Evolutionary conservation across 176 grass and related monocot genomes (phyloP).

Genomic region (Bromus sterilis): DNA sequence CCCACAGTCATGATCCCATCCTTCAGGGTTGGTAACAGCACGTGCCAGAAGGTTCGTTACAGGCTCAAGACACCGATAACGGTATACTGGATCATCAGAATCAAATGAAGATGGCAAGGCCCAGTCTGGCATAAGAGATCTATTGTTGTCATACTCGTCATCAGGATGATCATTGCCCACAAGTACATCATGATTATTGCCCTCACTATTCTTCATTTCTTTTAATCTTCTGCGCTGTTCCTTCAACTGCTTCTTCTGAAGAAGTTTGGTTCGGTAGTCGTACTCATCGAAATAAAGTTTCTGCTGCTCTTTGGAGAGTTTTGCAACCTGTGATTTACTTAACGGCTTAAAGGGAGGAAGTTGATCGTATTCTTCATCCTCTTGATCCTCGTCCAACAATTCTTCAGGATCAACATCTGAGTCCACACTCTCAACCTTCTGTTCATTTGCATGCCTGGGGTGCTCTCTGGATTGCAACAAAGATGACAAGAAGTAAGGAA

Average conservation of each 20-base stretch:
- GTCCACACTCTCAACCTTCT: slow-evolving; percentile 28
- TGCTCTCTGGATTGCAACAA: slow-evolving; percentile 74
- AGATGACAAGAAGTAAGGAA: slow-evolving; percentile 74
- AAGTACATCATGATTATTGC: slow-evolving; percentile 12
- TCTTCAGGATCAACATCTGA: slow-evolving; percentile 51
- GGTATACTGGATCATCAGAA: slow-evolving; percentile 62
- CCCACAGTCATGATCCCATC: slow-evolving; percentile 97
- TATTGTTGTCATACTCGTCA: slow-evolving; percentile 33
- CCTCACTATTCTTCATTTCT: slow-evolving; percentile 45
- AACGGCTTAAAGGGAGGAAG: slow-evolving; percentile 84
- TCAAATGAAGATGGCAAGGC: slow-evolving; percentile 90
- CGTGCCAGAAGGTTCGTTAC: slow-evolving; percentile 51
- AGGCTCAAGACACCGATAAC: slow-evolving; percentile 58
- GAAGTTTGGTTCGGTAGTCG: slow-evolving; percentile 70
- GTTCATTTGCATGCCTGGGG: slow-evolving; percentile 37
- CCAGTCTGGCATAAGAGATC: slow-evolving; percentile 61
- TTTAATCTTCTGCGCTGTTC: slow-evolving; percentile 54
- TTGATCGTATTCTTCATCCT: slow-evolving; percentile 53
- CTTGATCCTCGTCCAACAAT: slow-evolving; percentile 38
- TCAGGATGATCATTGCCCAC: slow-evolving; percentile 25
- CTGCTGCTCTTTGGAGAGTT: slow-evolving; percentile 80
- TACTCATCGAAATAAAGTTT: slow-evolving; percentile 82
- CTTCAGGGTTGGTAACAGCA: slow-evolving; percentile 57
- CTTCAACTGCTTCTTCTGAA: slow-evolving; percentile 81
- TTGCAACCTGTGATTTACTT: slow-evolving; percentile 75